Conservation (phyloP, 2,329 filamentous ascomycete genomes). For the Xylariaceae sp. region DNA sequence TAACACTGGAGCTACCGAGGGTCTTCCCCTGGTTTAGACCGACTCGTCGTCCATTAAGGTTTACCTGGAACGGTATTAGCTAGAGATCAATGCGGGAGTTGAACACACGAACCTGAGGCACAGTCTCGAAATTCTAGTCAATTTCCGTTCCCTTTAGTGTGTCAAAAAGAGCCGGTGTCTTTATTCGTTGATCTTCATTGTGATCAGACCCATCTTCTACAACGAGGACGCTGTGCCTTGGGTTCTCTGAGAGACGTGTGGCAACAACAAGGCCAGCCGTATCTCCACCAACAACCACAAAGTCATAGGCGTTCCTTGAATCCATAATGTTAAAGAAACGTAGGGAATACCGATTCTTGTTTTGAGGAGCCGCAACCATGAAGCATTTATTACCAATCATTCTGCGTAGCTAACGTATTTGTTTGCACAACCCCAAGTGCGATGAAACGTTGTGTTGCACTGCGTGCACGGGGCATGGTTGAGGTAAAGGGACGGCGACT, state of each 20-base stretch:
- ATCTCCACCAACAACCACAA: conserved; percentile 14
- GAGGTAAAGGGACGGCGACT: too few species aligned
- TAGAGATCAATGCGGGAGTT: neutral
- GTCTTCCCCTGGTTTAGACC: conserved; percentile 10
- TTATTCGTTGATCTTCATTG: conserved; percentile 23
- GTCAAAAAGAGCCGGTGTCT: conserved; percentile 18
- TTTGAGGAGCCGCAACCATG: too few species aligned
- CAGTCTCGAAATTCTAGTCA: conserved; percentile 24
- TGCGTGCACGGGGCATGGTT: too few species aligned
- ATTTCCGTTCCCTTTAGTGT: conserved; percentile 11
- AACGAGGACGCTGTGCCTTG: conserved; percentile 22
- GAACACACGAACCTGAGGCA: conserved; percentile 20
- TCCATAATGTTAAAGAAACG: neutral
- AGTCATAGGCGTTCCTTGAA: neutral
- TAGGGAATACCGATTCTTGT: too few species aligned
- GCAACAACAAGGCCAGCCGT: conserved; percentile 29
- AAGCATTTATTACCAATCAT: too few species aligned
- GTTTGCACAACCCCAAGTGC: too few species aligned
- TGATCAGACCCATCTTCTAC: conserved; percentile 28
- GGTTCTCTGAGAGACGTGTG: conserved; percentile 26
- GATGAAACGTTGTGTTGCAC: too few species aligned
- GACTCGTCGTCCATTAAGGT: conserved; percentile 7
- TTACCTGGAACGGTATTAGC: neutral
- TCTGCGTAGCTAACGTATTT: too few species aligned
- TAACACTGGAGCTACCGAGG: conserved; percentile 16